Percentiles rank a stretch among this genome's conserved stretches.
phyloP scores from a whole-genome alignment of 2,329 filamentous ascomycete genomes.

The Botrytis tulipae region DNA sequence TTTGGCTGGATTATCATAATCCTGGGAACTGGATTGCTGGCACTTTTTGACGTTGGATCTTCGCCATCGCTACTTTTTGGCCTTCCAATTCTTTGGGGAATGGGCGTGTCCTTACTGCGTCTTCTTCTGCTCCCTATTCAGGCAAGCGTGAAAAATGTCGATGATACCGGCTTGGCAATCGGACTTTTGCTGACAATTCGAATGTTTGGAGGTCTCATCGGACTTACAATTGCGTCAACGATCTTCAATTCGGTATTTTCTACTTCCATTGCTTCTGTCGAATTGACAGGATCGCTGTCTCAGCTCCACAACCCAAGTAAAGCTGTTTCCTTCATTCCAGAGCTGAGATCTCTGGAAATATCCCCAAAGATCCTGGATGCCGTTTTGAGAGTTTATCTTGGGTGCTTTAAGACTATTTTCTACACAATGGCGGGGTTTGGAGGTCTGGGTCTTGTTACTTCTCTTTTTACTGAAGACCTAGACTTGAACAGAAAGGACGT shows the following conservation, averaged over 20 bases:
- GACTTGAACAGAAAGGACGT: neutral
- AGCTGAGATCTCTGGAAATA: neutral
- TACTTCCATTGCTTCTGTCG: neutral
- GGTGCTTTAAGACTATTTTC: neutral
- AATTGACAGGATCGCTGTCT: neutral
- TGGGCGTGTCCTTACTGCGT: neutral
- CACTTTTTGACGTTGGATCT: neutral
- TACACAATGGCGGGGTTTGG: neutral
- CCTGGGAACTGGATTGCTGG: neutral
- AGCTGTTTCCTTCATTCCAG: neutral
- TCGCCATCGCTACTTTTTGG: neutral
- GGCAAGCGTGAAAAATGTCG: conserved; percentile 36
- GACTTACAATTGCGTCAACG: conserved; percentile 40
- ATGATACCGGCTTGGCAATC: conserved; percentile 41
- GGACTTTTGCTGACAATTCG: conserved; percentile 41
- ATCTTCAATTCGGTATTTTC: conserved; percentile 40
- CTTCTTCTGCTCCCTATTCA: conserved; percentile 37
- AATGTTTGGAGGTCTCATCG: conserved; percentile 42
- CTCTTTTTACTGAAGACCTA: neutral
- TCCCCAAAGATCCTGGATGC: neutral
- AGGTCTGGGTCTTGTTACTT: neutral
- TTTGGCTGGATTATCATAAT: neutral
- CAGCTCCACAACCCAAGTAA: neutral
- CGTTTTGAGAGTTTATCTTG: neutral
- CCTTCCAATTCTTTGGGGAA: neutral